Base-by-base conservation (phyloP, 2,329 filamentous ascomycete species). In the Alternaria sp. region DNA sequence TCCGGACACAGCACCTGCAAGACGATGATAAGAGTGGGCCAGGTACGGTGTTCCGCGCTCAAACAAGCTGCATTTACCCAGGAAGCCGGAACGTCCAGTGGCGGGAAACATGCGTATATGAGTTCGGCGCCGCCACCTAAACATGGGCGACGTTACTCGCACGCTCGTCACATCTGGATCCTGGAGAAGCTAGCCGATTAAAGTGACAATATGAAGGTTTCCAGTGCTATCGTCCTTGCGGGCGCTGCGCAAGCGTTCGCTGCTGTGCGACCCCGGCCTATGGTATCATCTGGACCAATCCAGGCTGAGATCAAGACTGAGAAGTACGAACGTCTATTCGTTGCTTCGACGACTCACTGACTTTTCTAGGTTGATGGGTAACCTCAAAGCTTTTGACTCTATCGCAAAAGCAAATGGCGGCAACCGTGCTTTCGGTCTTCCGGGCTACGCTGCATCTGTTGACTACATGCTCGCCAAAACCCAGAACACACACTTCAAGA, bases 361-460 rank as follows among this genome's bases (percentile, higher is more conserved):
- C 32, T 23, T 51, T 51, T 5, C 23, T 43, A 88, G 87, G 21
- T 79, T 89, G 19, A 81, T 85, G 74, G 80, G 82, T 58, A 86
- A 86, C 49, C 83, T 89, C n/a, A 80, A 82, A 70, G 81, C 84
- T 61, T 80, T 89, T 6, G 81, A 89, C 71, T 77, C 82, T 46
- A 89, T 89, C 57, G 87, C 83, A 12, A 77, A 77, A 28, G 80
- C 83, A 55, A 86, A 89, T 69, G 86, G 85, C 43, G 87, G 87
- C 15, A 89, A 88, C 75, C 83, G 87, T 54, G 87, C 87, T 6
- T 89, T 88, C 61, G 87, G 88, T 13, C 79, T 86, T 10, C 86
- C 86, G 1, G 88, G 88, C 13, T 89, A 85, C 80, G 82, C 83
- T 54, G 87, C 86, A 2, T 89, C 87, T 0, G 76, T 86, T 17